phyloP scores from a whole-genome alignment of 2,329 filamentous ascomycete species.

The Fonsecaea multimorphosa region DNA sequence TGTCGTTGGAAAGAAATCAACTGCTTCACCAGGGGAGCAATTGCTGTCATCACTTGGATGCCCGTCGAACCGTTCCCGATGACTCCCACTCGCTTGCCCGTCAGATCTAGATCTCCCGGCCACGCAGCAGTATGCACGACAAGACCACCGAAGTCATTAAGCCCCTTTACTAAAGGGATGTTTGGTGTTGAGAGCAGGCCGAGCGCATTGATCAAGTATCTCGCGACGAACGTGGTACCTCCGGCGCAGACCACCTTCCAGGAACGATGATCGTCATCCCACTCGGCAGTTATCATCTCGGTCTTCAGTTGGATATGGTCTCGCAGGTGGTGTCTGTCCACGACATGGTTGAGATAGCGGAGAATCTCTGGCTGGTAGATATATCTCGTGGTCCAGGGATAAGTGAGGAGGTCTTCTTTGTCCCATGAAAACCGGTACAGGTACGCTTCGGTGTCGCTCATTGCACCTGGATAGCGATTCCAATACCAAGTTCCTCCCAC shows the following conservation, averaged over 20 bases:
- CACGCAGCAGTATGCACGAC: slow-evolving; percentile 66
- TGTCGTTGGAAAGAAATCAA: slow-evolving; percentile 66
- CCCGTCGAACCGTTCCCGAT: slow-evolving; percentile 70
- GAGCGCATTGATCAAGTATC: slow-evolving; percentile 54
- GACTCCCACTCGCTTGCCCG: slow-evolving; percentile 65
- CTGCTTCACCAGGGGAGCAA: slow-evolving; percentile 57
- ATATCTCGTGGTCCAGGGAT: slow-evolving; percentile 42
- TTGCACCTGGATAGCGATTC: slow-evolving; percentile 49
- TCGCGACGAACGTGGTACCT: slow-evolving; percentile 46
- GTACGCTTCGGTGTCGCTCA: slow-evolving; percentile 50
- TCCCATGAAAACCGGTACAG: slow-evolving; percentile 56
- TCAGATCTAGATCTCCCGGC: slow-evolving; percentile 58
- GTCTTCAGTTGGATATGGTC: slow-evolving; percentile 54
- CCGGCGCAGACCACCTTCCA: slow-evolving; percentile 55
- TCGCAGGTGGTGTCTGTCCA: slow-evolving; percentile 50
- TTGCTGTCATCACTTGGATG: slow-evolving; percentile 67
- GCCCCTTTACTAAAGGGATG: slow-evolving; percentile 64
- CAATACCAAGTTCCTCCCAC: slow-evolving; percentile 47
- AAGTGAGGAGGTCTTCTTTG: slow-evolving; percentile 47
- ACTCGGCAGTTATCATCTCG: slow-evolving; percentile 50
- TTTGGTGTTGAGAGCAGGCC: slow-evolving; percentile 64
- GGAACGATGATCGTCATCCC: slow-evolving; percentile 42
- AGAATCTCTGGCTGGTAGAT: slow-evolving; percentile 50
- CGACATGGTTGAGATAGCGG: slow-evolving; percentile 56
- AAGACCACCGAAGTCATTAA: slow-evolving; percentile 63